These are phyloP conservation scores for Chara braunii DNA, from an alignment of 139 green algal genomes.

Conservation along the genomic window DNA sequence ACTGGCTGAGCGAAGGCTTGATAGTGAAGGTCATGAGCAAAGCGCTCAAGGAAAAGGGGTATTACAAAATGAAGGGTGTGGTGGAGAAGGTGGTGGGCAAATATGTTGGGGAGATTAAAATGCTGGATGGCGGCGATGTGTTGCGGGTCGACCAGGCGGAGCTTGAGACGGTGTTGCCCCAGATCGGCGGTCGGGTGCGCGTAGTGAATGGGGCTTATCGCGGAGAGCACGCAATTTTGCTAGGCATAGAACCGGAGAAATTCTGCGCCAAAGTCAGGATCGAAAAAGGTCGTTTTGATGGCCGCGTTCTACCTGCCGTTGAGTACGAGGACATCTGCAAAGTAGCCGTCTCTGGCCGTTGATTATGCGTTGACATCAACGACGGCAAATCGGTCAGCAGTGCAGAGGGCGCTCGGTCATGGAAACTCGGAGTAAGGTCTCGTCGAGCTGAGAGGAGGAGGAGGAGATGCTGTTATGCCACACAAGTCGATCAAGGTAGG, in stretches of 20 bases:
- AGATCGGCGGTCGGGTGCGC: conserved; percentile 49
- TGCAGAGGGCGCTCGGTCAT: too few species aligned
- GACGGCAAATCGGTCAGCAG: too few species aligned
- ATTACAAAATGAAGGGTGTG: conserved; percentile 90
- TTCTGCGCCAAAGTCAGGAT: conserved; percentile 62
- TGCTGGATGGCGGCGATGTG: conserved; percentile 63
- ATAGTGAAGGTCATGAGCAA: conserved; percentile 82
- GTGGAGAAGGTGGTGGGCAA: conserved; percentile 60
- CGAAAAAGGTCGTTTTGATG: conserved; percentile 37
- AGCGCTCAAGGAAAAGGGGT: conserved; percentile 63
- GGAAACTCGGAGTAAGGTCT: too few species aligned
- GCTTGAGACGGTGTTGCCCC: conserved; percentile 83
- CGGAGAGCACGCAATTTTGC: conserved; percentile 50
- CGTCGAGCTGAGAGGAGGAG: too few species aligned
- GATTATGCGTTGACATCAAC: too few species aligned
- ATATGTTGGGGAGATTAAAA: conserved; percentile 71
- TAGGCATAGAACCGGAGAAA: conserved; percentile 55
- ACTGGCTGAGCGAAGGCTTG: conserved; percentile 72
- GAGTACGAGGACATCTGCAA: conserved; percentile 93
- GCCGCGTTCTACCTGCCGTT: conserved; percentile 48
- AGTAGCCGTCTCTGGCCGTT: too few species aligned
- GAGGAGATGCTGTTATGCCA: too few species aligned
- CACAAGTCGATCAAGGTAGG: too few species aligned
- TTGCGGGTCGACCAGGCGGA: conserved; percentile 83
- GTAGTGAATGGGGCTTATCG: conserved; percentile 66